Evolutionary conservation across 2,329 filamentous ascomycete genomes (phyloP).

Genomic region (Canariomyces notabilis): DNA sequence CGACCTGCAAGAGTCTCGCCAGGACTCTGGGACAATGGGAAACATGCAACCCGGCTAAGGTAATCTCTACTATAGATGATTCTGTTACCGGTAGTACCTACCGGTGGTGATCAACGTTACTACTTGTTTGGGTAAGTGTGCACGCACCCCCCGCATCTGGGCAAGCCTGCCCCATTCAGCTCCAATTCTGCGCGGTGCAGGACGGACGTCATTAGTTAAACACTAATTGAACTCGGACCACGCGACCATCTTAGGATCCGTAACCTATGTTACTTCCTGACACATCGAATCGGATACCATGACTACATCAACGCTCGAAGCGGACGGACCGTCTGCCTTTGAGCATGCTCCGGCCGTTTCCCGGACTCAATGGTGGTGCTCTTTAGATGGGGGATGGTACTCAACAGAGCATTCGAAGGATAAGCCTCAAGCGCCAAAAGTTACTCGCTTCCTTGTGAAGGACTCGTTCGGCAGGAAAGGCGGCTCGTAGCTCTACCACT

Average conservation of each 20-base stretch:
- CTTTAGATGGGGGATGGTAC: too few species aligned
- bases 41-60: neutral
- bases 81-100: neutral
- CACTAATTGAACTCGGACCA: neutral
- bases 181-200: too few species aligned
- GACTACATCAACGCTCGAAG: too few species aligned
- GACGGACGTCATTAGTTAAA: neutral
- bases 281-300: neutral
- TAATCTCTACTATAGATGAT: too few species aligned
- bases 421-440: too few species aligned
- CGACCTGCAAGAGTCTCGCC: neutral
- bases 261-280: neutral
- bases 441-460: too few species aligned
- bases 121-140: neutral
- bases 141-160: neutral
- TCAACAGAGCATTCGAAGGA: too few species aligned
- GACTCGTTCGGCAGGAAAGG: too few species aligned
- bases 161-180: neutral
- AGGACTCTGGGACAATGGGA: neutral
- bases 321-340: too few species aligned
- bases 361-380: too few species aligned
- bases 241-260: neutral
- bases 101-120: neutral
- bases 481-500: too few species aligned
- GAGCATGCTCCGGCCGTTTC: too few species aligned